Evolutionary conservation across 345 rosid genomes (phyloP).

Genomic region (Euphorbia tirucalli): DNA sequence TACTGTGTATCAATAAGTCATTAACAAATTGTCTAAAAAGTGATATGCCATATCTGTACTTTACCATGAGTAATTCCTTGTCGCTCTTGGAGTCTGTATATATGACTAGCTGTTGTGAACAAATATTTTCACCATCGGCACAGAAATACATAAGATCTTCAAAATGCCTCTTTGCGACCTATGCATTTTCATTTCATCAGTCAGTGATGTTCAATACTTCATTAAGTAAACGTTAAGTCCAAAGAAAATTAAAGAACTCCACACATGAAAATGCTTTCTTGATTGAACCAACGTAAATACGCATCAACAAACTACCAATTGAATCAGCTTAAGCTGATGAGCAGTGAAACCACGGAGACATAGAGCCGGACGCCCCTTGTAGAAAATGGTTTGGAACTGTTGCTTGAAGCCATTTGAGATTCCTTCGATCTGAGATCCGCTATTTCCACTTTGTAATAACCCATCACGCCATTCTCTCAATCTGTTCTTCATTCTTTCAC

Average conservation of each 20-base stretch:
- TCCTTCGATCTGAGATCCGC: slow-evolving; percentile 1
- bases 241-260: neutral
- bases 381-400: slow-evolving; percentile 55
- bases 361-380: slow-evolving; percentile 71
- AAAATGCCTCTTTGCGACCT: slow-evolving; percentile 72
- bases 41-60: slow-evolving; percentile 5
- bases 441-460: slow-evolving; percentile 38
- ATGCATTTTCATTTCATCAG: slow-evolving; percentile 6
- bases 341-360: slow-evolving; percentile 62
- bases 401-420: slow-evolving; percentile 28
- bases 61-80: slow-evolving; percentile 68
- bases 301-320: slow-evolving; percentile 41
- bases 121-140: slow-evolving; percentile 34
- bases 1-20: neutral
- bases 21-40: neutral
- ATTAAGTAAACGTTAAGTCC: neutral
- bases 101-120: slow-evolving; percentile 51
- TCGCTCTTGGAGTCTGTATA: slow-evolving; percentile 65
- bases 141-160: slow-evolving; percentile 60
- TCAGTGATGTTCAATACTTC: neutral
- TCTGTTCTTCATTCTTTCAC: slow-evolving; percentile 76
- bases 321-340: slow-evolving; percentile 78
- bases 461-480: slow-evolving; percentile 60
- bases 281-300: neutral
- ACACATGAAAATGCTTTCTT: neutral